These are phyloP conservation scores for Fusarium nanum DNA, from an alignment of 2,329 filamentous ascomycete genomes.

Conservation along the genomic window DNA sequence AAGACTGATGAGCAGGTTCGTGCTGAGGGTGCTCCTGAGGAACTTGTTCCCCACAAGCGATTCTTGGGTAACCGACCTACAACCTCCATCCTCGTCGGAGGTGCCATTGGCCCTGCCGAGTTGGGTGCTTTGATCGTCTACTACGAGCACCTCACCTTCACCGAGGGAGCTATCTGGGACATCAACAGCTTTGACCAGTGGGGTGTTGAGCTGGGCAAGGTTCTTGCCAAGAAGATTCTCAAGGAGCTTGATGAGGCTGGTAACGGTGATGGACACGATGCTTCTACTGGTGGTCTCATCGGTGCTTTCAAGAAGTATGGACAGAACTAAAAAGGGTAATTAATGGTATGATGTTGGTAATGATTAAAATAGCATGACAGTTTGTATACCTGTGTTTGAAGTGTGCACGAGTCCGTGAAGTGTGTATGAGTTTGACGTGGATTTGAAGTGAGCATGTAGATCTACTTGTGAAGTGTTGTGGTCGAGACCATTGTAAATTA, in stretches of 20 bases:
- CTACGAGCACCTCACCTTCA: slow-evolving; percentile 99
- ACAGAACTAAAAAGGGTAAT: slow-evolving; percentile 54
- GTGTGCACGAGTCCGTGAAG: neutral
- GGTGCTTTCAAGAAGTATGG: slow-evolving; percentile 87
- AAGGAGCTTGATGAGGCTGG: slow-evolving; percentile 84
- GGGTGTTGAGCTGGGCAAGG: slow-evolving; percentile 98
- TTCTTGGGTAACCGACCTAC: slow-evolving; percentile 98
- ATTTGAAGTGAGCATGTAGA: neutral
- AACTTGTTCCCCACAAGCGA: slow-evolving; percentile 96
- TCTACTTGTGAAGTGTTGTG: neutral
- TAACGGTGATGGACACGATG: slow-evolving; percentile 80
- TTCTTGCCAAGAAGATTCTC: slow-evolving; percentile 91
- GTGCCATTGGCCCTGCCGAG: slow-evolving; percentile 92
- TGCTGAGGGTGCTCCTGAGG: slow-evolving; percentile 77
- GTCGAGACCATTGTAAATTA: neutral
- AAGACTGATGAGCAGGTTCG: slow-evolving; percentile 85
- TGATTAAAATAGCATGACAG: slow-evolving; percentile 39
- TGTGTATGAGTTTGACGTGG: too few species aligned
- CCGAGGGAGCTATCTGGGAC: slow-evolving; percentile 97
- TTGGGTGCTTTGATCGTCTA: slow-evolving; percentile 96
- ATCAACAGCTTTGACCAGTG: slow-evolving; percentile 99
- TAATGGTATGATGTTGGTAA: slow-evolving; percentile 31
- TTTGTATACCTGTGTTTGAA: slow-evolving; percentile 5
- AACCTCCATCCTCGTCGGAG: slow-evolving; percentile 89
- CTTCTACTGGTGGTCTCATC: slow-evolving; percentile 89